Evolutionary conservation across 257 asterid species (phyloP), one percentile per base, ranked within the genome.

Genomic region (Nicotiana obtusifolia): DNA sequence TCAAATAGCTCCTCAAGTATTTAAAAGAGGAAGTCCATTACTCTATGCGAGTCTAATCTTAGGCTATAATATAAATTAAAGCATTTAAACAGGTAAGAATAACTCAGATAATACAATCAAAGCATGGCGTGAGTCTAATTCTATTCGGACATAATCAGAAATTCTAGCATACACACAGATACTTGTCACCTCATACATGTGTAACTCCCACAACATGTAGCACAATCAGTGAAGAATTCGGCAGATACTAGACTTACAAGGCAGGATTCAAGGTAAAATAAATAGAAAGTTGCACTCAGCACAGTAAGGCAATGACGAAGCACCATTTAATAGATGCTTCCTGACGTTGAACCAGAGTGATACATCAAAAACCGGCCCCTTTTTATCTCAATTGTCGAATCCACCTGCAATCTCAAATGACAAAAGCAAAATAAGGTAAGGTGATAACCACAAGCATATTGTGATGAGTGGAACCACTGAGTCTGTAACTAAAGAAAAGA

Each of bases 371-470:
- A 41, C 37, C 10, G 41, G 15, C 14, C 24, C 60, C 47, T 41
- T 22, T 47, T 52, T 73, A 31, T 59, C 73, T 73, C 73, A 22
- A 35, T 44, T 22, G 33, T 22, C 78, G 33, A 22, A 44, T 44
- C 59, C 35, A 73, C 60, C 79, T 73, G 79, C 79, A 73, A 47
- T 47, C 79, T 47, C 61, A 73, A 73, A 71, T 22, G 24, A 44
- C 61, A 73, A 73, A 73, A 13, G 54, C 61, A 73, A 73, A 73
- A 73, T 47, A 73, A 73, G 60, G 37, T 24, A 47, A 73, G 22
- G 35, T 73, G 61, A 73, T 47, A 24, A 31, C 24, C 14, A 73
- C 79, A 47, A 73, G 61, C 75, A 65, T 47, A 73, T 73, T n/a
- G 6, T 33, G 24, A 11, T 44, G 77, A 69, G 77, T 44, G 14